A percentile compares a stretch with the other conserved stretches of the same genome.
These are phyloP conservation scores for Oryza rufipogon DNA, from an alignment of 176 grass and related monocot species.

Conservation along the genomic window DNA sequence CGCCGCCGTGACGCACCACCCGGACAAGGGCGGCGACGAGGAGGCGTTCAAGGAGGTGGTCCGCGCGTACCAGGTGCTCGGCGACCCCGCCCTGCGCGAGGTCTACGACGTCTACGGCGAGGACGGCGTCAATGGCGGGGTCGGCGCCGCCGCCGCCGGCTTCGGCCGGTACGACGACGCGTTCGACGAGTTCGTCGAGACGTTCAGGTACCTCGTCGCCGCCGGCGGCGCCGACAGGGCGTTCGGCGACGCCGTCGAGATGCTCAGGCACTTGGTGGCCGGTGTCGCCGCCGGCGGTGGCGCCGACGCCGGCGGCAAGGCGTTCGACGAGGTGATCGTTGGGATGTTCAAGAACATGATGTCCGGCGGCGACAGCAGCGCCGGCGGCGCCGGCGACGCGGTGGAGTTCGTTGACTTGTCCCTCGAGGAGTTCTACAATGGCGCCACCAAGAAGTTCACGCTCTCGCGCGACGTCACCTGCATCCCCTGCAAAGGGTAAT, in stretches of 20 bases:
- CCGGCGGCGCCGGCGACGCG: neutral
- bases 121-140: neutral
- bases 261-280: no score
- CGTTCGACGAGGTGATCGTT: no score
- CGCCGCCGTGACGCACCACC: neutral
- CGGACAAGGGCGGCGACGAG: neutral
- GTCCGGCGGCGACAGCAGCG: no score
- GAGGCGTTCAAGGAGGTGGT: neutral
- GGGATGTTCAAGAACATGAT: no score
- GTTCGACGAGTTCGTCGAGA: neutral
- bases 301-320: no score
- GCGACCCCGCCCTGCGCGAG: no score
- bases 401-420: neutral
- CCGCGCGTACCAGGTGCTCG: neutral
- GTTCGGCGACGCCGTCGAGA: no score
- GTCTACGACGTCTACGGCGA: neutral
- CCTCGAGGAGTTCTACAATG: neutral
- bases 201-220: neutral
- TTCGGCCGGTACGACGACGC: neutral
- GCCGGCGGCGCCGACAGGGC: no score
- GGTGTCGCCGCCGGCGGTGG: no score
- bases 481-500: neutral
- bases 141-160: neutral
- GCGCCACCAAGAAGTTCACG: neutral
- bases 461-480: neutral